Conservation (phyloP, 2,329 filamentous ascomycete species). For the Cordyceps fumosorosea region DNA sequence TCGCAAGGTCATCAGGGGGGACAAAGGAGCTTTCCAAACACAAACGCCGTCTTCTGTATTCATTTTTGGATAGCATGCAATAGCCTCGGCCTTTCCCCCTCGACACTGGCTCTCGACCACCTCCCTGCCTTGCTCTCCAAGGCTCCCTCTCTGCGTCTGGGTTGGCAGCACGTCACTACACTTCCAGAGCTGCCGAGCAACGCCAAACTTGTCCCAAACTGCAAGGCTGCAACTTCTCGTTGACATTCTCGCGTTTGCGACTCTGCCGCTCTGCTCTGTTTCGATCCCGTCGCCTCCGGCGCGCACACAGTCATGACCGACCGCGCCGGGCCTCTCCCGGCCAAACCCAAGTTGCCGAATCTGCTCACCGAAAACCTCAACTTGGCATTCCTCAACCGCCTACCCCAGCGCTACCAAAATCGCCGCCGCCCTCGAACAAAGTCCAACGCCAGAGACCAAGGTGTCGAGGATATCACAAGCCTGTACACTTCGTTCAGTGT, state of each 20-base stretch:
- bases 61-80: slow-evolving; percentile 14
- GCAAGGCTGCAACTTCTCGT: background rate
- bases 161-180: slow-evolving; percentile 6
- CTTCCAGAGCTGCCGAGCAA: background rate
- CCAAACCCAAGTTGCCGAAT: slow-evolving; percentile 35
- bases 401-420: slow-evolving; percentile 34
- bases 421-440: slow-evolving; percentile 34
- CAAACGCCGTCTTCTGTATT: background rate
- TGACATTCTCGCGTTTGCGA: background rate
- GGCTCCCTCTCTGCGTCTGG: background rate
- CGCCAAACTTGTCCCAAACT: background rate
- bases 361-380: slow-evolving; percentile 35
- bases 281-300: background rate
- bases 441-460: slow-evolving; percentile 27
- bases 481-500: slow-evolving; percentile 80
- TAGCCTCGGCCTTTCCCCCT: background rate
- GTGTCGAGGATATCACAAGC: slow-evolving; percentile 58
- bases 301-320: slow-evolving; percentile 31
- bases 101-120: background rate
- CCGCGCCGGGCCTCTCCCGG: slow-evolving; percentile 28
- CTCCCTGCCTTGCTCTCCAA: background rate
- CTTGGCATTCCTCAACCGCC: slow-evolving; percentile 36
- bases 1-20: background rate
- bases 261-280: background rate
- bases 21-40: background rate